phyloP scores from a whole-genome alignment of 164 flowering plant species.

The Magnolia sinica region DNA sequence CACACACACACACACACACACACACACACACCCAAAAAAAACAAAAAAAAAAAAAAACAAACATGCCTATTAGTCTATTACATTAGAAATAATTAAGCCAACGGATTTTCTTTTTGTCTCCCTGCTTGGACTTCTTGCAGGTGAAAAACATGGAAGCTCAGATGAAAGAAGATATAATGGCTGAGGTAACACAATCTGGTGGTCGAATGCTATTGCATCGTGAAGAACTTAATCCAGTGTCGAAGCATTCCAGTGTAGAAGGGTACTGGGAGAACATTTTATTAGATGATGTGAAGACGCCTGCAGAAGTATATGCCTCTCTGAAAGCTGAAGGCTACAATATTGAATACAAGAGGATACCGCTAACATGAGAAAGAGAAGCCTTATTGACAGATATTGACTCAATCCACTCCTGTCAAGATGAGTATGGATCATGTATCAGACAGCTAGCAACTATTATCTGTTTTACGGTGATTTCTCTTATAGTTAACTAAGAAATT shows the following conservation, averaged over 20 bases:
- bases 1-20: no score
- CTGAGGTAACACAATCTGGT: constrained; percentile 67
- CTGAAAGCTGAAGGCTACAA: constrained; percentile 34
- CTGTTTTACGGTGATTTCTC: neutral
- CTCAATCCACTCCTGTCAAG: no score
- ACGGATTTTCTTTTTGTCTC: neutral
- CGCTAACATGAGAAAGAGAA: no score
- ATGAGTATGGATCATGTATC: constrained; percentile 42
- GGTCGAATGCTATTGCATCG: constrained; percentile 79
- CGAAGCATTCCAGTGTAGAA: constrained; percentile 61
- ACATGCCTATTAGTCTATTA: no score
- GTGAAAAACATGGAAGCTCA: constrained; percentile 94
- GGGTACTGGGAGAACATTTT: constrained; percentile 94
- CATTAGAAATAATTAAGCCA: neutral
- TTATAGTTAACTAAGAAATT: neutral
- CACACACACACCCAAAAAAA: no score
- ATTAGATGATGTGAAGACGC: constrained; percentile 79
- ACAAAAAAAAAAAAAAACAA: no score
- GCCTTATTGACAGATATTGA: no score
- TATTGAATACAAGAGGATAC: no score
- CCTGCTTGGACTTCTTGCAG: constrained; percentile 31
- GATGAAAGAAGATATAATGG: constrained; percentile 81
- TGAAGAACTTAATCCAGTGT: constrained; percentile 51
- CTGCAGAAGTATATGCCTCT: constrained; percentile 77
- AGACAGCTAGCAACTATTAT: constrained; percentile 22